A percentile compares a stretch with the other conserved stretches of the same genome.
Evolutionary conservation across 139 green algal genomes (phyloP).

Genomic region (Haematococcus sp.): DNA sequence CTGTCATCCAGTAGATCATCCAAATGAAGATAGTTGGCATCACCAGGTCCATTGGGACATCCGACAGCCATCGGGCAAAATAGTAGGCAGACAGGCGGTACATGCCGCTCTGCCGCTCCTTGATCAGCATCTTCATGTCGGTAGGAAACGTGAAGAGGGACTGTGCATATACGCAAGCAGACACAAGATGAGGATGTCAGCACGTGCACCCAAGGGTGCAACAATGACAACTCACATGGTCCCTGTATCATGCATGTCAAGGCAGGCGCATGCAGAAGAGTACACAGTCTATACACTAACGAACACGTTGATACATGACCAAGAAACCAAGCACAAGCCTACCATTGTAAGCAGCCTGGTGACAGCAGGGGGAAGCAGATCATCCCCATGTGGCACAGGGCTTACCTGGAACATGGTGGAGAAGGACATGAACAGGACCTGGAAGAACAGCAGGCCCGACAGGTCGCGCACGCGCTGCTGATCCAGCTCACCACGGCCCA

Average conservation of each 20-base stretch:
- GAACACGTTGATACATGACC: too few relatives aligned
- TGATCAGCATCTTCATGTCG: conserved; percentile 54
- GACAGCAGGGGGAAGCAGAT: conserved; percentile 45
- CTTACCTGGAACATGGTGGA: conserved; percentile 40
- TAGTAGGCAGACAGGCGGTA: conserved; percentile 78
- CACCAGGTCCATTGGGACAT: conserved; percentile 77
- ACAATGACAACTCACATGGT: too few relatives aligned
- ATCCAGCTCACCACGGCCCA: conserved; percentile 9
- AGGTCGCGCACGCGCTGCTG: not conserved
- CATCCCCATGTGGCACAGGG: too few relatives aligned
- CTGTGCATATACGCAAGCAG: not conserved
- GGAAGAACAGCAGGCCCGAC: conserved; percentile 59
- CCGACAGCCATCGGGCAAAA: conserved; percentile 48
- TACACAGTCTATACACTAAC: too few relatives aligned
- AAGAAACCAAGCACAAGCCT: conserved; percentile 72
- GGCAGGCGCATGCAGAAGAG: conserved; percentile 44
- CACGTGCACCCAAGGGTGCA: too few relatives aligned
- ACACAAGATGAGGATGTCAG: too few relatives aligned
- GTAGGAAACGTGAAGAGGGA: conserved; percentile 56
- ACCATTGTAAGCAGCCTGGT: conserved; percentile 62
- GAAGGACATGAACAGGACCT: conserved; percentile 54
- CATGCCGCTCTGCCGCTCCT: conserved; percentile 66
- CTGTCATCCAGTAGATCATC: conserved; percentile 64
- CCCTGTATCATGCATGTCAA: too few relatives aligned
- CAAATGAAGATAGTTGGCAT: conserved; percentile 56